These are phyloP conservation scores for Ambispora gerdemannii DNA, from an alignment of 192 early-diverging fungal species.

Conservation along the genomic window DNA sequence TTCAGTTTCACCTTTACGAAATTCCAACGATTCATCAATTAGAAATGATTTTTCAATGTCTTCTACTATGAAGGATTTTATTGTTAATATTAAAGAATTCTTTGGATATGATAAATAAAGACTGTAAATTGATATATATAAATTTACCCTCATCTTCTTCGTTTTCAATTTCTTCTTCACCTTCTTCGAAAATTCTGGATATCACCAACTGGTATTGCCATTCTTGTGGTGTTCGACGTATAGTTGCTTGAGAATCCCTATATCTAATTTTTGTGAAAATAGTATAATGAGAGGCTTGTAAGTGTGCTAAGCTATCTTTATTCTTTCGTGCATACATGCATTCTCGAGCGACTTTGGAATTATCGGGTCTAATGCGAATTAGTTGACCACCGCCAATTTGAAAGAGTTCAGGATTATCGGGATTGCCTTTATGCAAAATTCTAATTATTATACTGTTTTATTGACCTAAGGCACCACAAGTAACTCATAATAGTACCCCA, in stretches of 20 bases:
- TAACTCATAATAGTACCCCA: slow-evolving; percentile 49
- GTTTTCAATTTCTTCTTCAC: slow-evolving; percentile 59
- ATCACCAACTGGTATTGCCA: slow-evolving; percentile 77
- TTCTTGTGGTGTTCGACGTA: slow-evolving; percentile 61
- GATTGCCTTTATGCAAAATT: slow-evolving; percentile 12
- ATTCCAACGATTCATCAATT: slow-evolving; percentile 55
- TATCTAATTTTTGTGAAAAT: slow-evolving; percentile 41
- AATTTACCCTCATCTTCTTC: slow-evolving; percentile 33
- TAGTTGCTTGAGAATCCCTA: slow-evolving; percentile 60
- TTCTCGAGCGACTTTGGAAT: slow-evolving; percentile 43
- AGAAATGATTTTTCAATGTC: slow-evolving; percentile 73
- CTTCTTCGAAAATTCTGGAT: slow-evolving; percentile 73
- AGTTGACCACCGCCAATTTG: slow-evolving; percentile 62
- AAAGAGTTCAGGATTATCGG: slow-evolving; percentile 49
- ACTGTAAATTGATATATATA: background rate
- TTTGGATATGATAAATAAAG: background rate
- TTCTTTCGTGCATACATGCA: slow-evolving; percentile 43
- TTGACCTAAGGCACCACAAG: background rate
- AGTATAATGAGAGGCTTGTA: background rate
- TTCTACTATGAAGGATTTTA: slow-evolving; percentile 4
- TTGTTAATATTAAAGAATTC: background rate
- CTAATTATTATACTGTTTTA: background rate
- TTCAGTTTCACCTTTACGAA: slow-evolving; percentile 40
- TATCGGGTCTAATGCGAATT: slow-evolving; percentile 53
- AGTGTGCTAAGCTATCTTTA: background rate